Percentiles rank a stretch among this genome's conserved stretches.
These are phyloP conservation scores for Rhodotorula sp. DNA, from an alignment of 1,284 basidiomycete species.

Conservation along the genomic window DNA sequence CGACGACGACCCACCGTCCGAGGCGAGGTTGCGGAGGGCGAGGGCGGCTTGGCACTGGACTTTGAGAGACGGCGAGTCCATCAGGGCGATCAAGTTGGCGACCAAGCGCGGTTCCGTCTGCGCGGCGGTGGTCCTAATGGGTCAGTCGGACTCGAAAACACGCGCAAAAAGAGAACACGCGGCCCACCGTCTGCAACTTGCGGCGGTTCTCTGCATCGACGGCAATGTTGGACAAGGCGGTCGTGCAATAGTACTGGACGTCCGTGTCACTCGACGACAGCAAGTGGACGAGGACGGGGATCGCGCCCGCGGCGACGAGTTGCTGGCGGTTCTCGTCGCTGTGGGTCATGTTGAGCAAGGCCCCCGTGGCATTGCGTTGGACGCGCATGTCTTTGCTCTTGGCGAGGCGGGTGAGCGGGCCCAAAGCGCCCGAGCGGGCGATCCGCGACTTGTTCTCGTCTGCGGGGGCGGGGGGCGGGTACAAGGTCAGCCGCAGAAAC, in stretches of 20 bases:
- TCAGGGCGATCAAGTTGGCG: slow-evolving; percentile 87
- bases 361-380: slow-evolving; percentile 97
- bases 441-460: slow-evolving; percentile 99
- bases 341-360: slow-evolving; percentile 98
- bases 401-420: slow-evolving; percentile 92
- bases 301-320: slow-evolving; percentile 96
- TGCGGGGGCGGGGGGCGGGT: too few relatives aligned
- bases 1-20: too few relatives aligned
- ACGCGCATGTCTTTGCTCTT: slow-evolving; percentile 99
- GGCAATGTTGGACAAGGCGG: slow-evolving; percentile 96
- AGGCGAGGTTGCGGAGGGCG: slow-evolving; percentile 93
- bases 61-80: slow-evolving; percentile 97
- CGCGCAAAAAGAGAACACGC: too few relatives aligned
- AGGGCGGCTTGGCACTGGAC: slow-evolving; percentile 99
- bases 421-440: slow-evolving; percentile 95
- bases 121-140: too few relatives aligned
- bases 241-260: slow-evolving; percentile 99
- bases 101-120: slow-evolving; percentile 89
- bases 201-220: slow-evolving; percentile 91
- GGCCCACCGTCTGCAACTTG: slow-evolving; percentile 72
- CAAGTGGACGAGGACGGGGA: slow-evolving; percentile 92
- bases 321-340: slow-evolving; percentile 99
- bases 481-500: background rate
- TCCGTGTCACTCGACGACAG: slow-evolving; percentile 97
- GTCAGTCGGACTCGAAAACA: too few relatives aligned